Conservation (phyloP, 345 rosid genomes). For the Gossypium australe region DNA sequence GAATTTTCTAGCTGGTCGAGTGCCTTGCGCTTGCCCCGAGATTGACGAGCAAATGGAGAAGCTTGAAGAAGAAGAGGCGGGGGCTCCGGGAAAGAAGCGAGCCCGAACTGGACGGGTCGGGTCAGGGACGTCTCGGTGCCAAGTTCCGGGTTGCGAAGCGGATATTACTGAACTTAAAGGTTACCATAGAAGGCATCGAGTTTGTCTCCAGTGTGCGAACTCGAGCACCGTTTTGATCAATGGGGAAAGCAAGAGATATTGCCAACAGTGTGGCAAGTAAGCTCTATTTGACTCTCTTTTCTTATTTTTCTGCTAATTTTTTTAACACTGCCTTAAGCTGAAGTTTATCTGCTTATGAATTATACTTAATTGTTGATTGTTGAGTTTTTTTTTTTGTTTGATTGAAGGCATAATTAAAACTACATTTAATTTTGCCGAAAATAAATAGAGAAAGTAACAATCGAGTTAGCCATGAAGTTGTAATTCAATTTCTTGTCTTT, state of each 20-base stretch:
- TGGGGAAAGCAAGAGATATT: conserved; percentile 77
- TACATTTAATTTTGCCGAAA: not conserved
- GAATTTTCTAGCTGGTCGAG: conserved; percentile 71
- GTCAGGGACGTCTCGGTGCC: conserved; percentile 48
- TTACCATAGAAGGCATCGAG: conserved; percentile 80
- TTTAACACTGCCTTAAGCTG: not conserved
- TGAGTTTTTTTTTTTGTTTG: not conserved
- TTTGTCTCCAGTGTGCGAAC: conserved; percentile 81
- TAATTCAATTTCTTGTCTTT: not conserved
- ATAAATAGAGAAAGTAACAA: not conserved
- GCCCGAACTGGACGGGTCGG: conserved; percentile 35
- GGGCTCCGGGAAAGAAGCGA: conserved; percentile 57
- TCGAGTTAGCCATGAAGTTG: not conserved
- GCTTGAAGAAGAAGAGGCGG: conserved; percentile 44
- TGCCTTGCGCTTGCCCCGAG: conserved; percentile 95
- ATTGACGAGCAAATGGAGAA: conserved; percentile 54
- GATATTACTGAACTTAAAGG: conserved; percentile 94
- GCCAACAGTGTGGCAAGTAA: conserved; percentile 99
- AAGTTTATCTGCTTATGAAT: not conserved
- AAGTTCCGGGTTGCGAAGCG: conserved; percentile 70
- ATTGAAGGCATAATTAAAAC: not conserved
- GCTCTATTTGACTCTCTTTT: not conserved
- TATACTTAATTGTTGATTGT: not conserved
- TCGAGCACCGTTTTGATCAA: conserved; percentile 55
- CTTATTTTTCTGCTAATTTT: not conserved